Evolutionary conservation across 257 asterid species (phyloP).

Genomic region (Solanum gandarillasii): DNA sequence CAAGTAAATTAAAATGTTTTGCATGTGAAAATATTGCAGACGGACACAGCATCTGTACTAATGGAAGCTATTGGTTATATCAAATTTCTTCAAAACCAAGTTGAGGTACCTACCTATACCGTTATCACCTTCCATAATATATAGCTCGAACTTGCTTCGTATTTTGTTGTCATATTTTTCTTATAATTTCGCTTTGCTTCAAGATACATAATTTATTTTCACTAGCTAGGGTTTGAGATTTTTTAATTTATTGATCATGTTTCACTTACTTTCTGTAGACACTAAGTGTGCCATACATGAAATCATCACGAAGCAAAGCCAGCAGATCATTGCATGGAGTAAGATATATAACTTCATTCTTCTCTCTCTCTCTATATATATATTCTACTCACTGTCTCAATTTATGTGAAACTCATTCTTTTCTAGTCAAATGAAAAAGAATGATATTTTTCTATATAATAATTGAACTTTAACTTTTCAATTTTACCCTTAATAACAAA

Average conservation of each 20-base stretch:
- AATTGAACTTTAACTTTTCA: background rate
- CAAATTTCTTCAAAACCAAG: constrained; percentile 84
- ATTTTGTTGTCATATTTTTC: background rate
- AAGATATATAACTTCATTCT: constrained; percentile 1
- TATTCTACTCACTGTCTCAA: background rate
- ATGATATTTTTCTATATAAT: background rate
- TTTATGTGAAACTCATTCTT: background rate
- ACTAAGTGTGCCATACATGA: constrained; percentile 78
- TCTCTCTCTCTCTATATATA: no score
- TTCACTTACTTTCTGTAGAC: constrained; percentile 33
- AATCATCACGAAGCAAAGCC: constrained; percentile 49
- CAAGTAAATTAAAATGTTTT: background rate
- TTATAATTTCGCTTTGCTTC: background rate
- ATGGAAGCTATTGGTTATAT: constrained; percentile 96
- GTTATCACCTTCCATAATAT: constrained; percentile 6
- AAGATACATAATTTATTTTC: background rate
- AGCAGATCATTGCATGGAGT: constrained; percentile 46
- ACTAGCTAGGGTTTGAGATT: background rate
- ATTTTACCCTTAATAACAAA: background rate
- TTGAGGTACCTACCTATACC: constrained; percentile 43
- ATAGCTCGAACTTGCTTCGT: background rate
- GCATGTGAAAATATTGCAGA: constrained; percentile 52
- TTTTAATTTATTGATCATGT: background rate
- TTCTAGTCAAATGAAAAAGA: background rate
- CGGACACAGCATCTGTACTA: constrained; percentile 94